These are phyloP conservation scores for Candida piceae DNA, from an alignment of 805 yeast species.

Conservation along the genomic window DNA sequence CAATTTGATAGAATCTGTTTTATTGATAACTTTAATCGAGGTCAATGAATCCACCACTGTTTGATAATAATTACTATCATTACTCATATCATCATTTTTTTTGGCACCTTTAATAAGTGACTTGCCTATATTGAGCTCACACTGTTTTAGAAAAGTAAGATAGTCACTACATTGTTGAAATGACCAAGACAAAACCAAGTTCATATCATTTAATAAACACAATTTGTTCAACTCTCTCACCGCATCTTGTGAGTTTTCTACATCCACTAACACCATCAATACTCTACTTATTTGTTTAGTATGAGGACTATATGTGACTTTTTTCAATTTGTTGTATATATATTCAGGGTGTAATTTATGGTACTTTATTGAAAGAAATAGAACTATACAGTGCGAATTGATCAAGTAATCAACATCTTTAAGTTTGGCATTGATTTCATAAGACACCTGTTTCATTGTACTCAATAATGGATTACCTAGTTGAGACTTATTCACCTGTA, in stretches of 20 bases:
- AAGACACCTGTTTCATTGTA: constrained; percentile 46
- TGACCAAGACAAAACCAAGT: constrained; percentile 49
- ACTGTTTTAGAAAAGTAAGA: constrained; percentile 28
- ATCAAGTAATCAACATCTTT: constrained; percentile 61
- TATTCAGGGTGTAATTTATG: constrained; percentile 77
- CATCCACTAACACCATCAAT: constrained; percentile 59
- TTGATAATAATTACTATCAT: constrained; percentile 37
- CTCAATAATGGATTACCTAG: constrained; percentile 67
- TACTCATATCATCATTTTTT: constrained; percentile 25
- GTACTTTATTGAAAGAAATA: constrained; percentile 65
- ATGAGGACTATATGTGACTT: constrained; percentile 19
- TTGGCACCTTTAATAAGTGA: constrained; percentile 36
- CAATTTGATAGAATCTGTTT: constrained; percentile 48
- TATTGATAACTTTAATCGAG: constrained; percentile 42
- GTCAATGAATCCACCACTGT: constrained; percentile 42
- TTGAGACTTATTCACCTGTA: constrained; percentile 61
- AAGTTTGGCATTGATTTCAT: constrained; percentile 46
- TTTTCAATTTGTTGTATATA: constrained; percentile 50
- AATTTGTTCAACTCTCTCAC: constrained; percentile 43
- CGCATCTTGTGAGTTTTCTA: constrained; percentile 49
- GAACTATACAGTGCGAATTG: constrained; percentile 47
- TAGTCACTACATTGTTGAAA: constrained; percentile 51
- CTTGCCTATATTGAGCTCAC: constrained; percentile 28
- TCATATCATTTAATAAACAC: constrained; percentile 44
- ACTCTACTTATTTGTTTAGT: constrained; percentile 34